phyloP scores from a whole-genome alignment of 108 stramenopile species.

The Skeletonema costatum region DNA sequence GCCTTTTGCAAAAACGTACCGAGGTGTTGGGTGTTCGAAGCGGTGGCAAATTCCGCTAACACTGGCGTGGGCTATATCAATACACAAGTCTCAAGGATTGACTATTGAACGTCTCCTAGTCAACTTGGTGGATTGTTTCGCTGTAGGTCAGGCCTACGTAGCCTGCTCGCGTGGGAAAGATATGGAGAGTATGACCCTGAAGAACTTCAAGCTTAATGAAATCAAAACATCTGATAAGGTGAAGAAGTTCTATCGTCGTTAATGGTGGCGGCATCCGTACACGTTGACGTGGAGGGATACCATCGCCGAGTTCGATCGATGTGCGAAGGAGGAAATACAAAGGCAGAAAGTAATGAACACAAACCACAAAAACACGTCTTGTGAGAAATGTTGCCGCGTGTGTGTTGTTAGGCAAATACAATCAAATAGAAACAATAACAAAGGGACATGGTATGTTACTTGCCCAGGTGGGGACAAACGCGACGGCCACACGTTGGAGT shows the following conservation, averaged over 20 bases:
- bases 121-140: constrained; percentile 67
- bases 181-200: constrained; percentile 43
- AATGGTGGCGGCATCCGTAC: constrained; percentile 17
- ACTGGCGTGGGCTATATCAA: constrained; percentile 50
- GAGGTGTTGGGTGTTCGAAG: constrained; percentile 12
- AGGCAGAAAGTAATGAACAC: constrained; percentile 14
- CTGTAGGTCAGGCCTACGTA: constrained; percentile 86
- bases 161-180: constrained; percentile 73
- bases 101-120: constrained; percentile 66
- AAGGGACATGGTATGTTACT: constrained; percentile 28
- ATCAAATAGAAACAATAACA: constrained; percentile 17
- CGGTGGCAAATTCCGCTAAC: constrained; percentile 48
- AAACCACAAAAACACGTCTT: constrained; percentile 4
- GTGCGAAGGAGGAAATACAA: constrained; percentile 12
- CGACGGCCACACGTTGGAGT: constrained; percentile 13
- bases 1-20: constrained; percentile 30
- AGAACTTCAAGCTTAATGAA: constrained; percentile 32
- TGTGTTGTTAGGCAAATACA: constrained; percentile 18
- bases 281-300: constrained; percentile 31
- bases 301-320: constrained; percentile 27
- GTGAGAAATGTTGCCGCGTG: constrained; percentile 12
- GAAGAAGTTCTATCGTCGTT: constrained; percentile 29
- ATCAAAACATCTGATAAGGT: constrained; percentile 43
- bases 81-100: constrained; percentile 91
- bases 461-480: constrained; percentile 9